Conservation (phyloP, 352 stramenopile genomes). For the Phytophthora pseudosyringae region DNA sequence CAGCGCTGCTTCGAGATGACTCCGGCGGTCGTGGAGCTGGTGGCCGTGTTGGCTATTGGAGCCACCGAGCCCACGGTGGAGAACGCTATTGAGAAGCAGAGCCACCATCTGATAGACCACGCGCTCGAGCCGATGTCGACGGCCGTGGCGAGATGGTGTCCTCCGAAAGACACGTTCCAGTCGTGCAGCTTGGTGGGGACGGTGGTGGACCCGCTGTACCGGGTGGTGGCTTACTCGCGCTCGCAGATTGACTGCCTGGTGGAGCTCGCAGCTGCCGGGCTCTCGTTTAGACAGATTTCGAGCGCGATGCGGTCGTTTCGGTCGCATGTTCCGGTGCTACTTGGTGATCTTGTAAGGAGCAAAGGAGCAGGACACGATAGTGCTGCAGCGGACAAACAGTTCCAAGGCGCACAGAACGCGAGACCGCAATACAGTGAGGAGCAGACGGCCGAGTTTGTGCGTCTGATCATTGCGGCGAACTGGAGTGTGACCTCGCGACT, state of each 20-base stretch:
- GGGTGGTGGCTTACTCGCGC: conserved; percentile 34
- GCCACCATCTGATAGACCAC: conserved; percentile 27
- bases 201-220: conserved; percentile 27
- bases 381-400: not conserved
- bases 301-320: conserved; percentile 35
- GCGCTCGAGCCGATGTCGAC: conserved; percentile 20
- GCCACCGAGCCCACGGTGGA: conserved; percentile 25
- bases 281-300: conserved; percentile 44
- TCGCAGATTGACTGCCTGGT: conserved; percentile 43
- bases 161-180: conserved; percentile 35
- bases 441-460: conserved; percentile 47
- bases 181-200: conserved; percentile 23
- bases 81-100: conserved; percentile 30
- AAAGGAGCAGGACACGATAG: not conserved
- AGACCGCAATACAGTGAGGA: conserved; percentile 34
- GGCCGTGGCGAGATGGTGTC: conserved; percentile 28
- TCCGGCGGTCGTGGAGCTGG: conserved; percentile 37
- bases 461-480: conserved; percentile 49
- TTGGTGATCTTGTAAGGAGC: conserved; percentile 23
- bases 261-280: conserved; percentile 36
- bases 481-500: conserved; percentile 44
- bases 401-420: conserved; percentile 3
- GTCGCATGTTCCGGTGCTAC: conserved; percentile 23
- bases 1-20: conserved; percentile 35
- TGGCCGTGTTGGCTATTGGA: conserved; percentile 35